Percentiles rank a stretch among this genome's conserved stretches.
Evolutionary conservation across 208 protist genomes (phyloP).

Genomic region (Spongospora subterranea): DNA sequence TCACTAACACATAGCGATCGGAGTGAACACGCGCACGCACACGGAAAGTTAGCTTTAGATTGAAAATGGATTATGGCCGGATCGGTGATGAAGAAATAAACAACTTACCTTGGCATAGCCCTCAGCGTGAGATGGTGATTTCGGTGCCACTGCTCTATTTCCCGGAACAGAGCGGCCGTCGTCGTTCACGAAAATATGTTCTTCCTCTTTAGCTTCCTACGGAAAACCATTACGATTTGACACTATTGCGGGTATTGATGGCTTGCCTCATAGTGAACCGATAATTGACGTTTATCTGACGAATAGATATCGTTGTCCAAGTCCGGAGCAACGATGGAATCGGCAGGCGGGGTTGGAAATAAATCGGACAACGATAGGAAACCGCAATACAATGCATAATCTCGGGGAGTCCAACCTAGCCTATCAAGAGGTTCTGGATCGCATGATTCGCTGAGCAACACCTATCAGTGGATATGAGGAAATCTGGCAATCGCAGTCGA

Average conservation of each 20-base stretch:
- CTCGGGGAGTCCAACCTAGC: slow-evolving; percentile 30
- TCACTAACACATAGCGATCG: neutral
- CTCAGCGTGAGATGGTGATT: too few species aligned
- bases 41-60: neutral
- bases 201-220: too few species aligned
- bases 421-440: neutral
- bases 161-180: too few species aligned
- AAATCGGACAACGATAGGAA: neutral
- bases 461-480: neutral
- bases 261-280: neutral
- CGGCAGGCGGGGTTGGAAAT: neutral
- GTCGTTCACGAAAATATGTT: too few species aligned
- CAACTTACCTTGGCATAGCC: too few species aligned
- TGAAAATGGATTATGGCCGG: too few species aligned
- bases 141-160: too few species aligned
- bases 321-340: neutral
- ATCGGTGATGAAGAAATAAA: too few species aligned
- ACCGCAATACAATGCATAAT: slow-evolving; percentile 47
- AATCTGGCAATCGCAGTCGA: neutral
- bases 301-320: neutral
- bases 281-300: neutral
- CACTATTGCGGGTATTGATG: too few species aligned
- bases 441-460: neutral
- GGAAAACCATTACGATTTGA: neutral
- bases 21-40: neutral